A percentile compares a stretch with the other conserved stretches of the same genome.
phyloP scores from a whole-genome alignment of 495 filamentous ascomycete genomes.

The Oidiodendron maius region DNA sequence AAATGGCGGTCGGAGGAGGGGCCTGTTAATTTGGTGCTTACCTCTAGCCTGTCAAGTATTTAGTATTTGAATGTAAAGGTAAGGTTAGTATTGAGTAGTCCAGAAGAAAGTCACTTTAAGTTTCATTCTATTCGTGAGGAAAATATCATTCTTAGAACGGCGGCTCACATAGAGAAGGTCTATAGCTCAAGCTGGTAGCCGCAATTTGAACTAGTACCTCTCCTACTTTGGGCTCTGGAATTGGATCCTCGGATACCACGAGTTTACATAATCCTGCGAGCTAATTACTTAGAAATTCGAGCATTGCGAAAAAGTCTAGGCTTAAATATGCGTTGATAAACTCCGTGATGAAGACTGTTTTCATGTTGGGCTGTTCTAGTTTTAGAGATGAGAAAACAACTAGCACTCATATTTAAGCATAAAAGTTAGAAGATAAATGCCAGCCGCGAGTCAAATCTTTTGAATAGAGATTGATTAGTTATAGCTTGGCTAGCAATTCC shows the following conservation, averaged over 20 bases:
- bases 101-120: not conserved
- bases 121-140: too few species aligned
- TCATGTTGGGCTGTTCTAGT: too few species aligned
- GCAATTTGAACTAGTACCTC: conserved; percentile 16
- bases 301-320: not conserved
- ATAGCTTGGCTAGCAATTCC: too few species aligned
- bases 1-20: conserved; percentile 30
- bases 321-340: conserved; percentile 12
- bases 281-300: not conserved
- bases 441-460: too few species aligned
- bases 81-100: not conserved
- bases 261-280: conserved; percentile 15
- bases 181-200: conserved; percentile 22
- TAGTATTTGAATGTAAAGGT: not conserved
- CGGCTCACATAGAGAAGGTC: conserved; percentile 21
- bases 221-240: conserved; percentile 6
- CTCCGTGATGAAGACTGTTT: conserved; percentile 17
- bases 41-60: conserved; percentile 22
- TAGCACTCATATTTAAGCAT: too few species aligned
- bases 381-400: too few species aligned
- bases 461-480: too few species aligned
- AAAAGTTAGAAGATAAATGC: too few species aligned
- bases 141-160: not conserved
- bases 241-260: conserved; percentile 15
- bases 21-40: conserved; percentile 32